These are phyloP conservation scores for Alternaria atra DNA, from an alignment of 2,329 filamentous ascomycete species.

Conservation along the genomic window DNA sequence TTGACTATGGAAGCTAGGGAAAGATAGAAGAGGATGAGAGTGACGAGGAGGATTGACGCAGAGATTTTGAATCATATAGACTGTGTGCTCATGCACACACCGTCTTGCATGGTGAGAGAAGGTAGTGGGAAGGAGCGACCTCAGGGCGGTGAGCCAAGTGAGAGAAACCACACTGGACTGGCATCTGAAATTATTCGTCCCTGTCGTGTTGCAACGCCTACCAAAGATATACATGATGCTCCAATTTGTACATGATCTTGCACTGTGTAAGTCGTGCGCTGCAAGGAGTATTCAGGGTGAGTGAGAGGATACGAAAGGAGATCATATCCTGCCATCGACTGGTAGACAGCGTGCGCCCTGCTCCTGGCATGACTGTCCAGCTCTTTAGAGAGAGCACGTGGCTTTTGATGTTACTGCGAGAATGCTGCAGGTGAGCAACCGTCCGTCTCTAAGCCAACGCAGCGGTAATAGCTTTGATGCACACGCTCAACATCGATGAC, in stretches of 20 bases:
- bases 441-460: not conserved
- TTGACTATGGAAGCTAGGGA: not conserved
- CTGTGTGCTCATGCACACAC: not conserved
- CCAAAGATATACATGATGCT: not conserved
- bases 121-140: not conserved
- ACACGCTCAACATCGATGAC: not conserved
- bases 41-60: not conserved
- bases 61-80: constrained; percentile 1
- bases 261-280: too few species aligned
- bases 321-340: not conserved
- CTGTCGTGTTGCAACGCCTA: not conserved
- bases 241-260: not conserved
- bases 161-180: not conserved
- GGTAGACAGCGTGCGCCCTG: not conserved
- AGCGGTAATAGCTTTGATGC: not conserved
- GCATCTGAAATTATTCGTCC: not conserved
- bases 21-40: not conserved
- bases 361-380: not conserved
- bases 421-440: not conserved
- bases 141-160: not conserved
- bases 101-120: constrained; percentile 1
- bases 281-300: not conserved
- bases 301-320: not conserved
- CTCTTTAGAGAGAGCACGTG: not conserved
- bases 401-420: not conserved